Evolutionary conservation across 2,329 filamentous ascomycete species (phyloP).

Genomic region (Microascus cirrosus): DNA sequence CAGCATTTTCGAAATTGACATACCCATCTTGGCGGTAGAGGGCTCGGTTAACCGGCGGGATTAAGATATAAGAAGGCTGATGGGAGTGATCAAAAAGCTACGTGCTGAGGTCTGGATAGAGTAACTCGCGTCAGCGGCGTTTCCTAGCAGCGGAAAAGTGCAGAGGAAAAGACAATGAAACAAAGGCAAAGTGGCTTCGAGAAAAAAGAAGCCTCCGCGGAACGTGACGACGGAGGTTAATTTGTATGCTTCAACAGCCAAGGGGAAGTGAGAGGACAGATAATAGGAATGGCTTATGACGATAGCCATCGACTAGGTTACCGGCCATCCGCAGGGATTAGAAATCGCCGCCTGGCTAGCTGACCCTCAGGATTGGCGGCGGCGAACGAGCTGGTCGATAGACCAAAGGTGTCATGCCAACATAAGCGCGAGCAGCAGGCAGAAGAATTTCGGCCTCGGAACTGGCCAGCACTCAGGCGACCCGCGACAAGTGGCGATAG

Average conservation of each 20-base stretch:
- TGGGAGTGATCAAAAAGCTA: neutral
- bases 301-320: neutral
- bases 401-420: neutral
- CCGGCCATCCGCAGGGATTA: neutral
- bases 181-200: neutral
- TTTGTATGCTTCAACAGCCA: neutral
- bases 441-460: slow-evolving; percentile 3
- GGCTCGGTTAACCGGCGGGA: neutral
- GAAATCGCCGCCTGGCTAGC: neutral
- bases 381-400: neutral
- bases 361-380: neutral
- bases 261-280: slow-evolving; percentile 1
- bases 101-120: neutral
- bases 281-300: neutral
- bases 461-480: neutral
- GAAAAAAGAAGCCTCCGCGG: neutral
- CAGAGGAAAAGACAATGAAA: neutral
- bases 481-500: neutral
- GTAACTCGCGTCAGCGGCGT: neutral
- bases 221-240: neutral
- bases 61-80: neutral
- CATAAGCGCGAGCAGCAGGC: slow-evolving; percentile 3
- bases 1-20: slow-evolving; percentile 93
- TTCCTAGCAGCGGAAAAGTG: neutral
- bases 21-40: slow-evolving; percentile 59